Conservation (phyloP, 2,329 filamentous ascomycete species). For the Fonsecaea monophora region DNA sequence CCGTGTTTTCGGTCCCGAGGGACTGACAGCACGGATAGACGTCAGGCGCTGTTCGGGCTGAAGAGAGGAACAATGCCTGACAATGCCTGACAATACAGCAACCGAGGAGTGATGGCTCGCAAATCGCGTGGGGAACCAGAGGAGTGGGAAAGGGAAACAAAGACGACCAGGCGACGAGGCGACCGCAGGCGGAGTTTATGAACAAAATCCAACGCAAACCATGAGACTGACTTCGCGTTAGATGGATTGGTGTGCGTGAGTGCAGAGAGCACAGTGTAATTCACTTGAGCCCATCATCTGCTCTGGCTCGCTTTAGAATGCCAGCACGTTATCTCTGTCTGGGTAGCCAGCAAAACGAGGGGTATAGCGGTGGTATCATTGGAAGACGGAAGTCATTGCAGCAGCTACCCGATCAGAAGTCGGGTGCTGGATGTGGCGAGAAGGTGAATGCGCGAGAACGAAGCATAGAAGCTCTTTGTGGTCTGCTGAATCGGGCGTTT, state of each 20-base stretch:
- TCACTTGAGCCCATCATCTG: conserved; percentile 10
- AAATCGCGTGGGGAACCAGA: neutral
- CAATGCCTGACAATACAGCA: conserved; percentile 11
- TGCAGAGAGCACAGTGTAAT: neutral
- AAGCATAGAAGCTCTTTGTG: neutral
- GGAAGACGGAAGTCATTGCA: conserved; percentile 12
- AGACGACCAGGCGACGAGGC: conserved; percentile 26
- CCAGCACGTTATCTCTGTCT: conserved; percentile 6
- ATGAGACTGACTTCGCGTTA: neutral
- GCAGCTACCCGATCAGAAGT: neutral
- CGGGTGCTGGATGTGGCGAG: neutral
- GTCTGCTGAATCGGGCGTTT: neutral
- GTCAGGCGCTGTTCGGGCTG: neutral
- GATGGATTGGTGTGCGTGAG: neutral
- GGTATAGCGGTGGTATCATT: neutral
- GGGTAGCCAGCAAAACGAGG: neutral
- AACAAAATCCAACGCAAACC: conserved; percentile 3
- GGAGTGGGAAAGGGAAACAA: conserved; percentile 9
- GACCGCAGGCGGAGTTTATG: conserved; percentile 22
- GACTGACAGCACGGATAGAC: neutral
- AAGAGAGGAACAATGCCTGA: conserved; percentile 19
- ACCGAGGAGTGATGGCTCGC: conserved; percentile 15
- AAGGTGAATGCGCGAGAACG: neutral
- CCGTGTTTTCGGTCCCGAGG: neutral
- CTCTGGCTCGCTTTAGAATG: conserved; percentile 1